These are phyloP conservation scores for Melaleuca quinquenervia DNA, from an alignment of 345 rosid genomes.

Conservation along the genomic window DNA sequence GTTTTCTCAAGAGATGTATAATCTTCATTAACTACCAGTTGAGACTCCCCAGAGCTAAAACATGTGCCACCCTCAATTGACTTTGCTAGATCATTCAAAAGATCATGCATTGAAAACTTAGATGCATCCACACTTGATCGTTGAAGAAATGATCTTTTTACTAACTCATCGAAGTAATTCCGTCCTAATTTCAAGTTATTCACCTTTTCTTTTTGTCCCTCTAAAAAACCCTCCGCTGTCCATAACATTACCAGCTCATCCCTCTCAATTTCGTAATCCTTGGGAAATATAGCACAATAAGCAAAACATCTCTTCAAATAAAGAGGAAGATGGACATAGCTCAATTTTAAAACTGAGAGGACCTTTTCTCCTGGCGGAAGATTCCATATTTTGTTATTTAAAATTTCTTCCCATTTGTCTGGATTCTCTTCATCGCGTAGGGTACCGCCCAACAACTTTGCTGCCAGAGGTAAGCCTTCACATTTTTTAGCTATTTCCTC, in stretches of 20 bases:
- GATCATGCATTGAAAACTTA: neutral
- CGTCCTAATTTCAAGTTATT: neutral
- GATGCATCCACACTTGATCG: neutral
- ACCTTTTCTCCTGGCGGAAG: neutral
- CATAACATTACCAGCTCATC: too few species aligned
- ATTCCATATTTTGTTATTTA: too few species aligned
- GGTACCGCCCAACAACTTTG: too few species aligned
- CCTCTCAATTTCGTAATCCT: too few species aligned
- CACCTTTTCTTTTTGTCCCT: fast-evolving
- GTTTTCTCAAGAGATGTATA: neutral
- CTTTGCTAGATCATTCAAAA: neutral
- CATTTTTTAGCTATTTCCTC: too few species aligned
- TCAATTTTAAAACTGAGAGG: too few species aligned
- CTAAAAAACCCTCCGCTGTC: neutral
- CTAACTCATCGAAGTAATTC: neutral
- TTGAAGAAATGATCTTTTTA: neutral
- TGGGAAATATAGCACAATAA: too few species aligned
- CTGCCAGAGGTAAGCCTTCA: too few species aligned
- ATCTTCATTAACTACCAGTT: neutral
- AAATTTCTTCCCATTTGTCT: too few species aligned
- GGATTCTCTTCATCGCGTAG: too few species aligned
- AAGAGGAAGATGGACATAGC: too few species aligned
- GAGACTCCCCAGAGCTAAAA: neutral
- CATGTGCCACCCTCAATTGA: fast-evolving
- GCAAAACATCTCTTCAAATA: too few species aligned